phyloP scores from a whole-genome alignment of 2,329 filamentous ascomycete species.

The Ascomycota sp. region DNA sequence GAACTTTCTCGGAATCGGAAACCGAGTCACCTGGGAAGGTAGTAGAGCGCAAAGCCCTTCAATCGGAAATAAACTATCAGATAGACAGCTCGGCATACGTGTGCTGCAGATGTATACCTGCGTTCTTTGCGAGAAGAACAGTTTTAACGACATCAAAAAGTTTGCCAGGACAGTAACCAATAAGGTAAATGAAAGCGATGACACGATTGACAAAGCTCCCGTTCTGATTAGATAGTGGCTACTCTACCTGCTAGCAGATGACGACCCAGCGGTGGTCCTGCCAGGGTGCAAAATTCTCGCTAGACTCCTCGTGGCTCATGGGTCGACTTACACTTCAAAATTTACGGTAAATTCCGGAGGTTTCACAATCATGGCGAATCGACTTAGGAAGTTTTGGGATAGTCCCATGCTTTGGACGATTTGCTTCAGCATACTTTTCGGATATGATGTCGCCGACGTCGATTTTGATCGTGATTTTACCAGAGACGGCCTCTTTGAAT shows the following conservation, averaged over 20 bases:
- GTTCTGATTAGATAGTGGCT: constrained; percentile 43
- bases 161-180: constrained; percentile 92
- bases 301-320: constrained; percentile 65
- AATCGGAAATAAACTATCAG: constrained; percentile 24
- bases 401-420: constrained; percentile 69
- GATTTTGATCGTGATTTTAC: constrained; percentile 58
- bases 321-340: constrained; percentile 61
- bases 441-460: constrained; percentile 55
- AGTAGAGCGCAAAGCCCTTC: constrained; percentile 10
- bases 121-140: constrained; percentile 55
- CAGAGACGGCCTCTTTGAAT: constrained; percentile 49
- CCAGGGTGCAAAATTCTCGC: constrained; percentile 68
- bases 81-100: constrained; percentile 51
- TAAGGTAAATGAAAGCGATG: constrained; percentile 35
- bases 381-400: constrained; percentile 77
- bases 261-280: constrained; percentile 64
- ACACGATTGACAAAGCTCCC: too few relatives aligned
- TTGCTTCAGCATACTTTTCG: constrained; percentile 76
- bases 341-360: constrained; percentile 72
- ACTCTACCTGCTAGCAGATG: constrained; percentile 73
- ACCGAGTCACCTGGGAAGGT: constrained; percentile 17
- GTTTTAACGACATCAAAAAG: constrained; percentile 50
- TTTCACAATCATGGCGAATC: constrained; percentile 65
- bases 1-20: constrained; percentile 17
- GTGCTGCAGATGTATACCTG: constrained; percentile 61